Evolutionary conservation across 495 filamentous ascomycete species (phyloP).

Genomic region (Massariosphaeria phaeospora): DNA sequence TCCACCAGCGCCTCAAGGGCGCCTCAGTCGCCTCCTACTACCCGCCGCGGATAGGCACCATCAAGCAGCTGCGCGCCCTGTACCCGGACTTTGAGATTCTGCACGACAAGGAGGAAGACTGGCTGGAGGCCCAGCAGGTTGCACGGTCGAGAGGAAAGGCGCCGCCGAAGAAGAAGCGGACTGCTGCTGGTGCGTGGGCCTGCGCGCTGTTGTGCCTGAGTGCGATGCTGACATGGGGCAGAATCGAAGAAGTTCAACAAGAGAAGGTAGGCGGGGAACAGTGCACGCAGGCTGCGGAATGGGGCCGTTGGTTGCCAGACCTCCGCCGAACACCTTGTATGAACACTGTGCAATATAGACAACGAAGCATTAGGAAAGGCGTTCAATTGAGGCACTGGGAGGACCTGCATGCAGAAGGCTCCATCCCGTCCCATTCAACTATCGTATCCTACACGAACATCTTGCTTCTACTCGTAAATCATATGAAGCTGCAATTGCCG

Average conservation of each 20-base stretch:
- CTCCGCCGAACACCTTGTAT: too few species aligned
- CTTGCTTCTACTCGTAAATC: too few species aligned
- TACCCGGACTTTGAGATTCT: conserved; percentile 61
- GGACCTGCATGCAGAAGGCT: too few species aligned
- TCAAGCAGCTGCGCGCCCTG: conserved; percentile 60
- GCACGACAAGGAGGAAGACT: conserved; percentile 71
- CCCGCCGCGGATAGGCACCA: conserved; percentile 64
- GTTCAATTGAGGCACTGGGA: too few species aligned
- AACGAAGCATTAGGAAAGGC: too few species aligned
- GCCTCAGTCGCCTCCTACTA: conserved; percentile 80
- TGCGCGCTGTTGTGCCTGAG: neutral
- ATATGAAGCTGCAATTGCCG: too few species aligned
- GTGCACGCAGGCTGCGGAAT: too few species aligned
- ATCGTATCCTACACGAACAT: too few species aligned
- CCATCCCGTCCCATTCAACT: too few species aligned
- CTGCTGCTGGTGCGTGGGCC: conserved; percentile 53
- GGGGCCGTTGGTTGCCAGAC: too few species aligned
- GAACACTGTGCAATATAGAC: too few species aligned
- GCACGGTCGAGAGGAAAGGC: conserved; percentile 67
- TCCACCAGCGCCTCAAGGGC: conserved; percentile 78
- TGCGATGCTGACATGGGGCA: conserved; percentile 2
- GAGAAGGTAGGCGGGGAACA: conserved; percentile 3
- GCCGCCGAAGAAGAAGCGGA: conserved; percentile 84
- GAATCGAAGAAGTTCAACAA: conserved; percentile 35
- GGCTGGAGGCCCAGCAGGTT: conserved; percentile 63